Conservation (phyloP, 1,139 yeast genomes). For the Pichia sp. region DNA sequence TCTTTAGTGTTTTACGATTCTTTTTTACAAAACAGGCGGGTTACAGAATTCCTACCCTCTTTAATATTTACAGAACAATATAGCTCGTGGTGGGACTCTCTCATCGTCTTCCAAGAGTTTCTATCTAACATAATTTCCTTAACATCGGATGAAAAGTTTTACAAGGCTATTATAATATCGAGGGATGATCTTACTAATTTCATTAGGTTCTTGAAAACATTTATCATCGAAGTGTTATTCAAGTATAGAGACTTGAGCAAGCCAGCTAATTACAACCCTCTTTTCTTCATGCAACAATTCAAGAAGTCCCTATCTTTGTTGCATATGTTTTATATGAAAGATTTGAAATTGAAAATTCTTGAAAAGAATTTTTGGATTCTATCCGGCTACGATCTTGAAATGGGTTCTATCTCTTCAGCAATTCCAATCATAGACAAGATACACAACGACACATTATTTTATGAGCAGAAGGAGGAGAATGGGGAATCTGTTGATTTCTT, state of each 20-base stretch:
- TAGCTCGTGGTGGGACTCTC: conserved; percentile 6
- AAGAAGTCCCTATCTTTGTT: conserved; percentile 37
- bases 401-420: conserved; percentile 18
- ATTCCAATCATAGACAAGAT: conserved; percentile 19
- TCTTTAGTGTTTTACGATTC: background rate
- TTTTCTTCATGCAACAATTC: conserved; percentile 3
- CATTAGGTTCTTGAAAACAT: conserved; percentile 46
- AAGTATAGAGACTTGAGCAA: conserved; percentile 9
- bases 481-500: conserved; percentile 4
- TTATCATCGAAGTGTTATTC: conserved; percentile 38
- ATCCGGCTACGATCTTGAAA: conserved; percentile 15
- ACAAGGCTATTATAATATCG: conserved; percentile 30
- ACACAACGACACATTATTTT: conserved; percentile 22
- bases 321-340: conserved; percentile 66
- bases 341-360: conserved; percentile 57
- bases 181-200: conserved; percentile 43
- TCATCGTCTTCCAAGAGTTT: conserved; percentile 10
- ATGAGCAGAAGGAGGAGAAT: conserved; percentile 12
- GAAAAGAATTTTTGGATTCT: conserved; percentile 52
- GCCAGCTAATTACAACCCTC: background rate
- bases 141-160: conserved; percentile 9
- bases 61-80: background rate
- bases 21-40: background rate
- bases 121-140: conserved; percentile 5
- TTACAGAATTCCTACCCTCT: background rate